Percentiles rank a stretch among this genome's conserved stretches.
Conservation (phyloP, 1,284 basidiomycete genomes). For the Hypsizygus ulmarius region DNA sequence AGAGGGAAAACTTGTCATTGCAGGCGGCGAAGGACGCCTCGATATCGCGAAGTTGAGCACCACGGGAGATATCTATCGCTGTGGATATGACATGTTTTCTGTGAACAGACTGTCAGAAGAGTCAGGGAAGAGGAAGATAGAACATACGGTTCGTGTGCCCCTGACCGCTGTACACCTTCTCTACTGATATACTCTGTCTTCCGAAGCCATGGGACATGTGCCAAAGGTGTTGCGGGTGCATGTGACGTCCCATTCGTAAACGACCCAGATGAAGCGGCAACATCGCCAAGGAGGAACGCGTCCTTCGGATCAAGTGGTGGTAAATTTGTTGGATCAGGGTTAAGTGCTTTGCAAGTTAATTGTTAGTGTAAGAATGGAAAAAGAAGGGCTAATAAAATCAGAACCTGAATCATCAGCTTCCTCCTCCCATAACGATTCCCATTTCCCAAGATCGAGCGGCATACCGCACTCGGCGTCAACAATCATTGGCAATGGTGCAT, state of each 20-base stretch:
- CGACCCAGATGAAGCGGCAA: constrained; percentile 42
- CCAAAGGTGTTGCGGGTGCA: constrained; percentile 44
- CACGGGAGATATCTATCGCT: constrained; percentile 71
- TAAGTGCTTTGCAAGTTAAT: constrained; percentile 42
- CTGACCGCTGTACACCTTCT: constrained; percentile 51
- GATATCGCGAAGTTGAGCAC: constrained; percentile 80
- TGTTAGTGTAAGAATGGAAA: constrained; percentile 1
- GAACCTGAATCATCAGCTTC: constrained; percentile 66
- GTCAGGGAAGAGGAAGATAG: neutral
- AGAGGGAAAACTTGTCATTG: constrained; percentile 58
- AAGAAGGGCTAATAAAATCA: constrained; percentile 18
- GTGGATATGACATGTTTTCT: constrained; percentile 54
- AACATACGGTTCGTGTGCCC: constrained; percentile 57
- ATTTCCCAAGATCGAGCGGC: constrained; percentile 84
- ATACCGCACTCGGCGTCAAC: constrained; percentile 93
- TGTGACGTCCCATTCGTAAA: constrained; percentile 40
- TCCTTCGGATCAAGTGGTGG: constrained; percentile 73
- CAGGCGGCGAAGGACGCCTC: constrained; percentile 76
- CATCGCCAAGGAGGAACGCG: constrained; percentile 63
- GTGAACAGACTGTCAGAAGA: constrained; percentile 2
- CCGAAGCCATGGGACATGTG: constrained; percentile 84
- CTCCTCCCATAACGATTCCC: constrained; percentile 82
- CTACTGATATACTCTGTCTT: constrained; percentile 85
- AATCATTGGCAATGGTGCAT: constrained; percentile 86
- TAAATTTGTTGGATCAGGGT: constrained; percentile 60